These are phyloP conservation scores for Aspergillus melleus DNA, from an alignment of 2,329 filamentous ascomycete genomes.

Conservation along the genomic window DNA sequence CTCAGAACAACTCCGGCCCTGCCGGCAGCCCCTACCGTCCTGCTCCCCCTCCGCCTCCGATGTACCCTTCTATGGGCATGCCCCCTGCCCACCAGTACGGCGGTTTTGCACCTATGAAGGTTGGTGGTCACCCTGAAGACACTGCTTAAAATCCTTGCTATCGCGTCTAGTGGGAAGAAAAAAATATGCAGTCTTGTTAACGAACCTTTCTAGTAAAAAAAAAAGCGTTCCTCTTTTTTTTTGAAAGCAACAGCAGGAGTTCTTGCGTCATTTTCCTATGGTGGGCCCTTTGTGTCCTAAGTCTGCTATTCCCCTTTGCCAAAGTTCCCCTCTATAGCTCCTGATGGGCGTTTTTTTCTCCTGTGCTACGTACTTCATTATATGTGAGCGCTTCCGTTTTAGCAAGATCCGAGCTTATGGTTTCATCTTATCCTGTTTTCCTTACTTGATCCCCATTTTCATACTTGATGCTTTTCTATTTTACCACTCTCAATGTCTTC, in stretches of 20 bases:
- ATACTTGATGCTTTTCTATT: conserved; percentile 13
- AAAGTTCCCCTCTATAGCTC: conserved; percentile 42
- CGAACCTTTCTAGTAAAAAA: conserved; percentile 28
- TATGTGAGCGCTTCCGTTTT: conserved; percentile 42
- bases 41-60: conserved; percentile 72
- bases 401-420: conserved; percentile 37
- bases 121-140: conserved; percentile 36
- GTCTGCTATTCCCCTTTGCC: conserved; percentile 37
- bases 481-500: background rate
- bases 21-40: conserved; percentile 96
- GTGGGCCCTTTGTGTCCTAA: conserved; percentile 44
- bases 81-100: conserved; percentile 62
- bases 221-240: conserved; percentile 37
- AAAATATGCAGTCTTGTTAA: conserved; percentile 14
- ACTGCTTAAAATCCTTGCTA: conserved; percentile 12
- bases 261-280: conserved; percentile 41
- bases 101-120: conserved; percentile 69
- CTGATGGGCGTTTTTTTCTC: conserved; percentile 43
- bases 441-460: conserved; percentile 14
- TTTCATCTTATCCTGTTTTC: conserved; percentile 22
- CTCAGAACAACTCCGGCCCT: conserved; percentile 96
- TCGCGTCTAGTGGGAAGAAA: conserved; percentile 4
- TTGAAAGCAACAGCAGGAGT: conserved; percentile 47
- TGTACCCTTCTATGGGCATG: conserved; percentile 71
- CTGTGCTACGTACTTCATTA: conserved; percentile 43